phyloP scores from a whole-genome alignment of 2,329 filamentous ascomycete species.

The Trichoderma atroviride region DNA sequence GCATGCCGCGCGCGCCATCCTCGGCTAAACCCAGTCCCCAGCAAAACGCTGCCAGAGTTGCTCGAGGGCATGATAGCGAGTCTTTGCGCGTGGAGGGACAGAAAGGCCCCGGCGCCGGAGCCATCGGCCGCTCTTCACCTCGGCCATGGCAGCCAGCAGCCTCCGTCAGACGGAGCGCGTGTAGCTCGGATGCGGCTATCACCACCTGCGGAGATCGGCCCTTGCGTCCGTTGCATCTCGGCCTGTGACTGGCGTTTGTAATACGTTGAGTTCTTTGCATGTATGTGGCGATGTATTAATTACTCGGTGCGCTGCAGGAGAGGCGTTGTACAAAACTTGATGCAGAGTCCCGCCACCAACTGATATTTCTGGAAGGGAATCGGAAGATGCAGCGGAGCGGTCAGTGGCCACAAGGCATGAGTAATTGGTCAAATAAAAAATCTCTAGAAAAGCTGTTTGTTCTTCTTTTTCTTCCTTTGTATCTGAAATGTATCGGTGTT shows the following conservation, averaged over 20 bases:
- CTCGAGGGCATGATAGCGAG: neutral
- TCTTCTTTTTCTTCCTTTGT: too few relatives aligned
- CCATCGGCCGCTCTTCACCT: constrained; percentile 17
- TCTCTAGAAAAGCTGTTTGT: too few relatives aligned
- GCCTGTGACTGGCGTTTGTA: neutral
- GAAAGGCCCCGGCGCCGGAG: constrained; percentile 19
- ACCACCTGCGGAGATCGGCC: constrained; percentile 4
- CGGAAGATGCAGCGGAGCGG: neutral
- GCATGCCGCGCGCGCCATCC: constrained; percentile 26
- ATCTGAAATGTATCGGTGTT: too few relatives aligned
- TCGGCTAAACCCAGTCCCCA: constrained; percentile 26
- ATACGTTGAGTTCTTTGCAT: neutral
- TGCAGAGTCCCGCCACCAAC: neutral
- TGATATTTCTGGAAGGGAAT: neutral
- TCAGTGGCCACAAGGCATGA: too few relatives aligned
- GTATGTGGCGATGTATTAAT: neutral
- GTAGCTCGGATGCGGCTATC: constrained; percentile 13
- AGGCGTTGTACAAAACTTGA: neutral
- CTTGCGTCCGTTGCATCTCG: neutral
- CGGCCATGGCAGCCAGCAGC: constrained; percentile 10
- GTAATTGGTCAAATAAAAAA: too few relatives aligned
- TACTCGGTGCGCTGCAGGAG: neutral
- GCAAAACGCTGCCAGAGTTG: neutral
- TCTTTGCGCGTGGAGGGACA: neutral
- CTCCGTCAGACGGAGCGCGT: constrained; percentile 16